Base-by-base conservation (phyloP, 441 rosid genomes). In the Syzygium syzygioides region DNA sequence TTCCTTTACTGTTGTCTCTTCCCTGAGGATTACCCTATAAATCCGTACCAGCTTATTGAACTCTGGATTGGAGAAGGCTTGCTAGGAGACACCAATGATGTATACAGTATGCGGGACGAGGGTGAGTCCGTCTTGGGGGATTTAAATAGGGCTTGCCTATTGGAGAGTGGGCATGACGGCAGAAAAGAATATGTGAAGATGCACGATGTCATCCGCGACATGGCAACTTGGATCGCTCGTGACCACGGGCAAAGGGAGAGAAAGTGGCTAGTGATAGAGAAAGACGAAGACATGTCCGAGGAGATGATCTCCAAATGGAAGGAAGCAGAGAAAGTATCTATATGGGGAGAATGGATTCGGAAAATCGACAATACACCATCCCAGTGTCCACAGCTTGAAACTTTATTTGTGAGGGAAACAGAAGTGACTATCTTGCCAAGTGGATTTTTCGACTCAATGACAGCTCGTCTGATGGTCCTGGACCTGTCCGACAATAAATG, bases 401-500 rank as follows among this genome's bases (percentile, higher is more conserved):
- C 68, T n/a, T 62, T 62, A 5, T 14, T n/a, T n/a, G 68, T 62
- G n/a, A 62, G 68, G 34, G 4, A 62, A 0, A n/a, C 68, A 6
- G 14, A 6, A 3, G 32, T n/a, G 19, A n/a, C 6, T 2, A 2
- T 62, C 17, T 1, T 62, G 68, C 19, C 34, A 14, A 62, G 5
- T 14, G 19, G 34, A 62, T 62, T n/a, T 62, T 62, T 62, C 6
- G 8, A 62, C 34, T 62, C 71, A 0, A 62, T 62, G 71, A 5
- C 0, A 3, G 2, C 34, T 28, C 4, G 2, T n/a, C 4, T 62
- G 34, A 14, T 0, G 1, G 1, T 62, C 9, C 7, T 62, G 19
- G 19, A 62, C 34, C 4, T n/a, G 0, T n/a, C 34, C 3, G 2
- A 26, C 10, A 62, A 62, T 6, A 0, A 0, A 0, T 7, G n/a